Conservation (phyloP, 306 rosid species). For the Notholithocarpus densiflorus region DNA sequence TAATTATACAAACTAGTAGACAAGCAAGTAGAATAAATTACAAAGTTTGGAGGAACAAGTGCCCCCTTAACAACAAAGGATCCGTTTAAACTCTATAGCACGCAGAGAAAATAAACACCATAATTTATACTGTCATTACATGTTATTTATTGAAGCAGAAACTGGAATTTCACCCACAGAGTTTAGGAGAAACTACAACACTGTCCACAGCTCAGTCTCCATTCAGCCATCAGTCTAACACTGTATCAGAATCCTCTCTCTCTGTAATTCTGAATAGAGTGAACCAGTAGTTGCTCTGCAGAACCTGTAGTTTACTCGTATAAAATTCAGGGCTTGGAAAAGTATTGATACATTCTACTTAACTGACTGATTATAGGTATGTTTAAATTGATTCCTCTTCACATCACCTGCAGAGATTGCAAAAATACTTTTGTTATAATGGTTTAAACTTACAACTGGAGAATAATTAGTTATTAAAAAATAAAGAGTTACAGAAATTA, state of each 20-base stretch:
- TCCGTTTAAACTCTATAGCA: neutral
- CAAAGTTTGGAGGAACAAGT: constrained; percentile 2
- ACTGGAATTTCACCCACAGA: constrained; percentile 3
- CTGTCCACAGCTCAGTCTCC: constrained; percentile 13
- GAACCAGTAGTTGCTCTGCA: constrained; percentile 1
- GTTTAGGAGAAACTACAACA: constrained; percentile 6
- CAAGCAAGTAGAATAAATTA: constrained; percentile 14
- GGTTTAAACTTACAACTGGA: neutral
- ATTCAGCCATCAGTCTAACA: neutral
- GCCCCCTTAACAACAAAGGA: constrained; percentile 10
- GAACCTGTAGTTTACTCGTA: constrained; percentile 10
- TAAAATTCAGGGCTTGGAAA: neutral
- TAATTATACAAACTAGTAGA: constrained; percentile 2
- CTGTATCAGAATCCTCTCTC: constrained; percentile 8
- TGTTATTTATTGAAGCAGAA: constrained; percentile 10
- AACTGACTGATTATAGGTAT: too few relatives aligned
- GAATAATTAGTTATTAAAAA: neutral
- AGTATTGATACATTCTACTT: too few relatives aligned
- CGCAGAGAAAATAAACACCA: constrained; percentile 18
- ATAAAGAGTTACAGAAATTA: neutral
- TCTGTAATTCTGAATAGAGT: constrained; percentile 10
- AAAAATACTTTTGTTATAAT: neutral
- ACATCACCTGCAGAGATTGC: constrained; percentile 10
- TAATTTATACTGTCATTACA: constrained; percentile 12
- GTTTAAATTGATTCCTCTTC: constrained; percentile 1